Evolutionary conservation across 2,329 filamentous ascomycete species (phyloP).

Genomic region (Aspergillus cejpii): DNA sequence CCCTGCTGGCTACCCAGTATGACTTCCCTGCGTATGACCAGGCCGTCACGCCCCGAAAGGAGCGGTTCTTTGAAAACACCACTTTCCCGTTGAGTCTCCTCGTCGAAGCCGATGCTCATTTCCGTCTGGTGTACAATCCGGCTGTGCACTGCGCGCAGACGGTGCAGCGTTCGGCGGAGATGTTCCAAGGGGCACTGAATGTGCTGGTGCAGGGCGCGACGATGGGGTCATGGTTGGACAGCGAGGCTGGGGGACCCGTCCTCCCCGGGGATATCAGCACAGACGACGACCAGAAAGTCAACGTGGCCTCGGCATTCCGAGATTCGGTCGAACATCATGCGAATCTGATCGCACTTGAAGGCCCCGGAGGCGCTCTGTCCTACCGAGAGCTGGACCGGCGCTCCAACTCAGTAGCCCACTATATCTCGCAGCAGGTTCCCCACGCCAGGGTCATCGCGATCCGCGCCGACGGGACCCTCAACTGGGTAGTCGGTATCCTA

Average conservation of each 20-base stretch:
- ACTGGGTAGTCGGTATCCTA: neutral
- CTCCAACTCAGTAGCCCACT: neutral
- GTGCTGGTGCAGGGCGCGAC: neutral
- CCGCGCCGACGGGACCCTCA: neutral
- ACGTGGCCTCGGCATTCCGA: neutral
- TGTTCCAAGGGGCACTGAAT: neutral
- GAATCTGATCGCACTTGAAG: neutral
- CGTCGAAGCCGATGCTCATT: neutral
- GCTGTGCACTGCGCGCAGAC: neutral
- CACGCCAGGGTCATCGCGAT: neutral
- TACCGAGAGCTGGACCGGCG: neutral
- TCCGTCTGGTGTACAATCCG: neutral
- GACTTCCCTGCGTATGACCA: neutral
- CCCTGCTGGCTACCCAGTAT: neutral
- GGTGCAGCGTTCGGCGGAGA: neutral
- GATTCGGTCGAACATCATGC: neutral
- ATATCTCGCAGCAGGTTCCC: neutral
- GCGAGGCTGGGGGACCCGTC: too few species aligned
- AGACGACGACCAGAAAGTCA: neutral
- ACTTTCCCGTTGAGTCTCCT: neutral
- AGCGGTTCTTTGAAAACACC: neutral
- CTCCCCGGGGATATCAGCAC: too few species aligned
- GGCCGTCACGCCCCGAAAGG: neutral
- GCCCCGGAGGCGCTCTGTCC: neutral
- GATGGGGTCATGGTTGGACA: neutral